Evolutionary conservation across 176 grass and related monocot species (phyloP).

Genomic region (Oryza longistaminata): DNA sequence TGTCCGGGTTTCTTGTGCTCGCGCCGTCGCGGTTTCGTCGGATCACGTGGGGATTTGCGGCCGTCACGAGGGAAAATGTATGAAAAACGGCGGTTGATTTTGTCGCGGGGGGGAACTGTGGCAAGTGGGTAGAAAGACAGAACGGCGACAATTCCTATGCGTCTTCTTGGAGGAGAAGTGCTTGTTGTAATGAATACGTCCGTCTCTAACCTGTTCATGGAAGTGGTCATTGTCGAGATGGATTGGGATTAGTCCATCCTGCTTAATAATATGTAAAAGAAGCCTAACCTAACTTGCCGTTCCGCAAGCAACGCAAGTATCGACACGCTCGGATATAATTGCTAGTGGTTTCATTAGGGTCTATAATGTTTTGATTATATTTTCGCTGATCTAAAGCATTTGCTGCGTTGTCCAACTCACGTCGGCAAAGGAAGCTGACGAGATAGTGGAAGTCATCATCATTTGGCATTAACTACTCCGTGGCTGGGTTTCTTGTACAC

Average conservation of each 20-base stretch:
- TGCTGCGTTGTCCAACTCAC: neutral
- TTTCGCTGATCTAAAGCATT: neutral
- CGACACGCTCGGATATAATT: neutral
- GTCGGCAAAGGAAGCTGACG: neutral
- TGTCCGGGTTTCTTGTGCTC: constrained; percentile 19
- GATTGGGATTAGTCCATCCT: neutral
- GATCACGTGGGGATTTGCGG: neutral
- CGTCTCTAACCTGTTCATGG: neutral
- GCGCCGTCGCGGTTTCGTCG: neutral
- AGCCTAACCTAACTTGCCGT: neutral
- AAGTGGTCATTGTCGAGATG: constrained; percentile 1
- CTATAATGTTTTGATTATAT: neutral
- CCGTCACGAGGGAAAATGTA: neutral
- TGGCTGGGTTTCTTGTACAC: neutral
- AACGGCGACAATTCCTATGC: neutral
- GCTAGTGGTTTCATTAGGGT: neutral
- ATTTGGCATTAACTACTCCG: neutral
- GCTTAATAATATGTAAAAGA: neutral
- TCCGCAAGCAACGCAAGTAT: neutral
- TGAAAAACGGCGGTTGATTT: neutral
- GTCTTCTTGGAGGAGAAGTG: neutral
- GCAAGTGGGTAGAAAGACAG: constrained; percentile 26
- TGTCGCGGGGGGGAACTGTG: neutral
- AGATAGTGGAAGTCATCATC: neutral
- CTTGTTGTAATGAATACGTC: too few species aligned